Base-by-base conservation (phyloP, 139 green algal species). In the Micractinium conductrix region DNA sequence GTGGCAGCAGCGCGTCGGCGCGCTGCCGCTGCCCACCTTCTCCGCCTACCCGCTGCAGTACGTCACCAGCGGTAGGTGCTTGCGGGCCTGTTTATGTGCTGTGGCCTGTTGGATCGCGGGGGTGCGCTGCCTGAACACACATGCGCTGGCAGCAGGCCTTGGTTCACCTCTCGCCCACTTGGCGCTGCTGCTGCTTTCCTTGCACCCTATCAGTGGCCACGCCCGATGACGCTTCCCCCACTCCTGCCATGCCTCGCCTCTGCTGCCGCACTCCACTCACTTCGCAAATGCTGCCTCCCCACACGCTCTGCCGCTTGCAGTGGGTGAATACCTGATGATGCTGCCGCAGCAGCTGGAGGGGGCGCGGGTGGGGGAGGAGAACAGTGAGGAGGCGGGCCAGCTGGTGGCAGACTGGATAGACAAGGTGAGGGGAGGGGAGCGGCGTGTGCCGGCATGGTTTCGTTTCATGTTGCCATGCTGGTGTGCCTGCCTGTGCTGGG, bases 281-380 rank as follows among this genome's bases (percentile, higher is more conserved):
- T n/a, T n/a, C n/a, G n/a, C n/a, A n/a, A n/a, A n/a, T n/a, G n/a
- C n/a, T n/a, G n/a, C n/a, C n/a, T n/a, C n/a, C n/a, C n/a, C n/a
- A n/a, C n/a, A n/a, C n/a, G 22, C 19, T 42, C 55, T 33, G 12
- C 33, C 40, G 58, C 10, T 28, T 62, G 83, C 87, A 58, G 88
- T 92, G 44, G 95, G 95, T 0, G 96, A 99, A 87, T 96, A 98
- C 75, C 87, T 99, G 30, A 96, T 99, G 90, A 94, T 93, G 76
- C 88, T 99, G 90, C 96, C 96, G 30, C 94, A 98, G 88, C 92
- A 94, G 83, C 89, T 98, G 75, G 95, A 98, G 87, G 53, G 37
- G 16, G 80, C 89, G 40, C 88, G 96, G 69, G 78, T 91, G 80
- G 72, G 68, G 4, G 87, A 68, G 68, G 73, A 70, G 5, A 88